phyloP scores from a whole-genome alignment of 495 filamentous ascomycete genomes.

The Pyronema domesticum region DNA sequence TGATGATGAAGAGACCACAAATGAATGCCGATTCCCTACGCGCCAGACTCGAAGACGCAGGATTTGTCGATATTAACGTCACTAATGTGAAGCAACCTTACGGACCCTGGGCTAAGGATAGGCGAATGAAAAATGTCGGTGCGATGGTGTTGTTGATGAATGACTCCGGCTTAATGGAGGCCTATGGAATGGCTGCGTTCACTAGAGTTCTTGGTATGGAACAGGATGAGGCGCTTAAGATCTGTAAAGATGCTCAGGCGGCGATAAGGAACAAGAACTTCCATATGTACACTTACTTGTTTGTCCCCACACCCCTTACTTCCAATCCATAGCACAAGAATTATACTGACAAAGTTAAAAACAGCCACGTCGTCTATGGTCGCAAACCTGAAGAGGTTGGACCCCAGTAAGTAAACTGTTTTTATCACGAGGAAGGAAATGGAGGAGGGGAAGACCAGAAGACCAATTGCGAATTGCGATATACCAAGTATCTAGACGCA shows the following conservation, averaged over 20 bases:
- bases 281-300: conserved; percentile 4
- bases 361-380: too few species aligned
- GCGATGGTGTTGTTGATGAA: neutral
- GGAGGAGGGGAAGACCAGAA: too few species aligned
- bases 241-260: conserved; percentile 3
- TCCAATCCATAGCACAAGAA: neutral
- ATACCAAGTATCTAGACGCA: too few species aligned
- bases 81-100: conserved; percentile 4
- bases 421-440: too few species aligned
- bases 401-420: too few species aligned
- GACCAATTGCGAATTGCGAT: too few species aligned
- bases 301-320: neutral
- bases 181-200: conserved; percentile 5
- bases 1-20: too few species aligned
- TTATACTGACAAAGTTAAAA: too few species aligned
- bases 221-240: neutral
- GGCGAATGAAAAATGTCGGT: conserved; percentile 5
- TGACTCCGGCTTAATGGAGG: conserved; percentile 2
- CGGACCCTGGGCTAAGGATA: conserved; percentile 6
- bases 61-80: neutral
- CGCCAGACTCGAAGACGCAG: neutral
- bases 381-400: too few species aligned
- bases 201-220: conserved; percentile 9
- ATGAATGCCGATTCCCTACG: neutral
- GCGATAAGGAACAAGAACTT: conserved; percentile 5